Evolutionary conservation across 108 stramenopile species (phyloP).

Genomic region (Pseudonitzschia delicatissima): DNA sequence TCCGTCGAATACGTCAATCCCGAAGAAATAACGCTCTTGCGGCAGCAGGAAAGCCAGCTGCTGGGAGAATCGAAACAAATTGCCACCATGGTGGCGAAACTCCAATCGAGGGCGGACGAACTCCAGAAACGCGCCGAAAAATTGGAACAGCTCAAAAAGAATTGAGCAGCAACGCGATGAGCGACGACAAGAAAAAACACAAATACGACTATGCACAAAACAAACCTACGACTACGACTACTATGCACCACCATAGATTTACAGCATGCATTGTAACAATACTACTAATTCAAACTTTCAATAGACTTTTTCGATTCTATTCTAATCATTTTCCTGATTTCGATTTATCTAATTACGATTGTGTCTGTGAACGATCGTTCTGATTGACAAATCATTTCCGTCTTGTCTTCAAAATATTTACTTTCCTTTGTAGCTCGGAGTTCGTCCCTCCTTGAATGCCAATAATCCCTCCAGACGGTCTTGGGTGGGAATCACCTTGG

Average conservation of each 20-base stretch:
- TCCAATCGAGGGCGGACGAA: conserved; percentile 32
- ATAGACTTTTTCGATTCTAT: too few species aligned
- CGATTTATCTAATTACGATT: too few species aligned
- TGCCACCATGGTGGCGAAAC: conserved; percentile 22
- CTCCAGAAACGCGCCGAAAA: conserved; percentile 26
- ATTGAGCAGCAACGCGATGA: too few species aligned
- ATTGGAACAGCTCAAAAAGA: conserved; percentile 19
- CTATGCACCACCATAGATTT: not conserved
- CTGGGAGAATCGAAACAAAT: conserved; percentile 24
- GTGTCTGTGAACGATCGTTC: too few species aligned
- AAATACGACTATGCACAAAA: too few species aligned
- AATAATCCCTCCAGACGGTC: conserved; percentile 77
- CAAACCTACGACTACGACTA: too few species aligned
- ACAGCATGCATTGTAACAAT: not conserved
- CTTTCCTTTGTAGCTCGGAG: conserved; percentile 56
- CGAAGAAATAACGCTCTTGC: conserved; percentile 24
- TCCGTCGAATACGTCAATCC: conserved; percentile 21
- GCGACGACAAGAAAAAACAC: not conserved
- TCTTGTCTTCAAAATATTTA: too few species aligned
- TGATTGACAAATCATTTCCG: too few species aligned
- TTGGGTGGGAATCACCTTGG: conserved; percentile 47
- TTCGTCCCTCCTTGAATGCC: conserved; percentile 70
- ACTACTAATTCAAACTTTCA: too few species aligned
- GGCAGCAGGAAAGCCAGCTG: conserved; percentile 30
- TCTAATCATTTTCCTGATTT: too few species aligned